A percentile compares a stretch with the other conserved stretches of the same genome.
Conservation (phyloP, 2,329 filamentous ascomycete genomes). For the Apiospora arundinis region DNA sequence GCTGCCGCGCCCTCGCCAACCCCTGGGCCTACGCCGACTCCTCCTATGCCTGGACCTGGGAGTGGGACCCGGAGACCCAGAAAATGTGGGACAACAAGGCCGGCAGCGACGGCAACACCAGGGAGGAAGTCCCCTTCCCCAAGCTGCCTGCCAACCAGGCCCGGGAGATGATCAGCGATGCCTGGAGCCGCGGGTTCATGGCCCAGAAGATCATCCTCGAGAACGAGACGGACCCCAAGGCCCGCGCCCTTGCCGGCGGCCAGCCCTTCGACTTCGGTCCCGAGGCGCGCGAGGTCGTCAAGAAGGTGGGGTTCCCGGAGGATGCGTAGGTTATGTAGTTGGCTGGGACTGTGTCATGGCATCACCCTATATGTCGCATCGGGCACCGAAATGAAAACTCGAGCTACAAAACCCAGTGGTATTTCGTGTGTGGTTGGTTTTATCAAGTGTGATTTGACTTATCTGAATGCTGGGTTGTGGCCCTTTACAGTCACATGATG, state of each 20-base stretch:
- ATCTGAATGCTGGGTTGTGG: neutral
- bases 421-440: neutral
- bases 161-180: conserved; percentile 29
- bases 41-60: conserved; percentile 37
- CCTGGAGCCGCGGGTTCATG: conserved; percentile 33
- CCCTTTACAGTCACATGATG: neutral
- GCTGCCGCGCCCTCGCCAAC: conserved; percentile 38
- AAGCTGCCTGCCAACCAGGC: conserved; percentile 25
- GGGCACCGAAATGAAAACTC: neutral
- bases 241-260: conserved; percentile 33
- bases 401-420: neutral
- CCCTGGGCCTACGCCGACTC: conserved; percentile 39
- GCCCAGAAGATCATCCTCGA: conserved; percentile 37
- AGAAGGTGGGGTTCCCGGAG: conserved; percentile 5
- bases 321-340: neutral
- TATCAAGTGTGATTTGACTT: neutral
- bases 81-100: conserved; percentile 20
- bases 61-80: conserved; percentile 33
- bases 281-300: conserved; percentile 28
- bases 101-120: conserved; percentile 30
- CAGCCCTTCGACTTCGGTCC: conserved; percentile 37
- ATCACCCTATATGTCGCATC: neutral
- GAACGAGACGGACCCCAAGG: conserved; percentile 36
- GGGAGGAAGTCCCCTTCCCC: conserved; percentile 34
- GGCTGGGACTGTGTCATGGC: neutral